Conservation (phyloP, 2,329 filamentous ascomycete genomes). For the Aspergillus phoenicis region DNA sequence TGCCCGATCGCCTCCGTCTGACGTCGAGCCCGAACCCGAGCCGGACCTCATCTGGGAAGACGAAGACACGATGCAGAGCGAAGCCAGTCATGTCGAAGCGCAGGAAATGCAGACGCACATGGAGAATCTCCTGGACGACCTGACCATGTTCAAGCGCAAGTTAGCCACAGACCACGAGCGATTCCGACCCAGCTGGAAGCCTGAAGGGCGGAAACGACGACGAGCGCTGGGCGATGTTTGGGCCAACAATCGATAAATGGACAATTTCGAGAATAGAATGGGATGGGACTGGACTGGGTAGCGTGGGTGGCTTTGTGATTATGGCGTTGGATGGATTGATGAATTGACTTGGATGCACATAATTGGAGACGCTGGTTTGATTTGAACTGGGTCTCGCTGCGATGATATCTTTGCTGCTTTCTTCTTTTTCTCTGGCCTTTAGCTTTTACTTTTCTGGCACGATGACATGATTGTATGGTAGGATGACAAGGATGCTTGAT, state of each 20-base stretch:
- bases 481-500: constrained; percentile 7
- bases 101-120: constrained; percentile 79
- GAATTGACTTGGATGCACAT: constrained; percentile 1
- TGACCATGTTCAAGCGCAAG: constrained; percentile 80
- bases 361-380: not conserved
- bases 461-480: constrained; percentile 12
- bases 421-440: not conserved
- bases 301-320: constrained; percentile 9
- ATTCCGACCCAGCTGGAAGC: constrained; percentile 36
- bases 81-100: constrained; percentile 48
- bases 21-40: constrained; percentile 36
- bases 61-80: constrained; percentile 56
- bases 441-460: not conserved
- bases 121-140: constrained; percentile 77
- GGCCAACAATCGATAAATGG: constrained; percentile 29
- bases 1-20: constrained; percentile 31
- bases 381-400: not conserved
- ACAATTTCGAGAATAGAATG: too few relatives aligned
- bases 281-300: not conserved
- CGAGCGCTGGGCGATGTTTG: constrained; percentile 35
- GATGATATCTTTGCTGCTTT: constrained; percentile 9
- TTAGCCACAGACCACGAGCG: constrained; percentile 71
- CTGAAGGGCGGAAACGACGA: constrained; percentile 30
- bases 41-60: constrained; percentile 49
- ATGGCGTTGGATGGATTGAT: constrained; percentile 1